Evolutionary conservation across 1,284 basidiomycete genomes (phyloP).

Genomic region (Cutaneotrichosporon sp.): DNA sequence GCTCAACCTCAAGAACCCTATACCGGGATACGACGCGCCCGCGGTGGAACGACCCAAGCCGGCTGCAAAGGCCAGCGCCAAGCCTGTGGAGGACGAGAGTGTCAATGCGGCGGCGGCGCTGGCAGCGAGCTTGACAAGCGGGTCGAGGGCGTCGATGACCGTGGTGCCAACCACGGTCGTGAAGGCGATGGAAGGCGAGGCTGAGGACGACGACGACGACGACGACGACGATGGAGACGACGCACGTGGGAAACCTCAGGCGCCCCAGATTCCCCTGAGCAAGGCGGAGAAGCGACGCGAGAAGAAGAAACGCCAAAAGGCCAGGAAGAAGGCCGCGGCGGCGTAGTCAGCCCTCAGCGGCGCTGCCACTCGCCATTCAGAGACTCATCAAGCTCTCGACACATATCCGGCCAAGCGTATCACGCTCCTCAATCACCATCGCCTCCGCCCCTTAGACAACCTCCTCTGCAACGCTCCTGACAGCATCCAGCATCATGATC

Average conservation of each 20-base stretch:
- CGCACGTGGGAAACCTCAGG: neutral
- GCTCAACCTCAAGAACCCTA: conserved; percentile 13
- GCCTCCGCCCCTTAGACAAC: no score
- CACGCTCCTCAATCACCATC: no score
- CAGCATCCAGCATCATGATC: no score
- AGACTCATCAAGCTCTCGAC: no score
- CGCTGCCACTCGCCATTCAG: no score
- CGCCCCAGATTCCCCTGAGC: no score
- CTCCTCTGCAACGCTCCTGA: no score
- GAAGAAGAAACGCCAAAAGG: conserved; percentile 24
- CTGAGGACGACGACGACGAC: conserved; percentile 2
- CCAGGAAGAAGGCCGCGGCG: no score
- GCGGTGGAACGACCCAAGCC: no score
- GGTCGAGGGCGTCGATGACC: neutral
- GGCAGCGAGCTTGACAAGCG: neutral
- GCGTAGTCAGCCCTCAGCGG: no score
- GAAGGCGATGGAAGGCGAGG: neutral
- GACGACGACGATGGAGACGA: conserved; percentile 3
- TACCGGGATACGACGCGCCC: conserved; percentile 14
- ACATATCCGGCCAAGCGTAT: no score
- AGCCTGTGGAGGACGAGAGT: neutral
- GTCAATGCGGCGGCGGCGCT: neutral
- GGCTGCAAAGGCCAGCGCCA: neutral
- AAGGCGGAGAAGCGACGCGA: conserved; percentile 24
- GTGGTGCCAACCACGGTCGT: neutral